Base-by-base conservation (phyloP, 2,329 filamentous ascomycete species). In the Trichophyton schoenleinii region DNA sequence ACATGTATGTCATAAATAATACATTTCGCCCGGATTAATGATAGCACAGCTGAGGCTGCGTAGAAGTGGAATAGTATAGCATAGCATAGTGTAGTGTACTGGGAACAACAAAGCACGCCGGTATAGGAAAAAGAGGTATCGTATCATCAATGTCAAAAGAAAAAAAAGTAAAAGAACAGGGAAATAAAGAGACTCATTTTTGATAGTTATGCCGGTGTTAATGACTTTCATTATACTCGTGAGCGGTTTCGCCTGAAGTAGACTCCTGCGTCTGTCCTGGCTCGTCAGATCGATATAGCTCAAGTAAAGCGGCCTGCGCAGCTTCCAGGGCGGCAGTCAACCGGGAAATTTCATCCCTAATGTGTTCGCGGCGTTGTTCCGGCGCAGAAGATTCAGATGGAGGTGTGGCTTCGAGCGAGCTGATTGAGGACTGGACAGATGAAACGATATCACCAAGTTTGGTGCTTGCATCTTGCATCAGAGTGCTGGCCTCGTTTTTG, bases 371-470 rank as follows among this genome's bases (percentile, higher is more conserved):
- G n/a, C 15, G 52, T 18, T 55, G n/a, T n/a, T 58, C 41, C 2
- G 15, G 31, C 0, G 55, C 7, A 34, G 31, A 11, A 15, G 55
- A 42, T 42, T n/a, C 18, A 18, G 60, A 49, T 52, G 60, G 55
- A 3, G 31, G 11, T 6, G 44, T 13, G 25, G 42, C 44, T 31
- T 28, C 81, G 65, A 82, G 82, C 58, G 76, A 75, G 13, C 77
- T 81, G 61, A 85, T 80, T 1, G 80, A 82, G 25, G 74, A 74
- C 63, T 81, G 79, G 8, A 83, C 83, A 46, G 79, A 80, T 6
- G 75, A 73, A 6, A 79, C 81, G 4, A 82, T 80, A n/a, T 78
- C 77, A 1, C 78, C 74, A 61, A 86, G 77, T 52, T 76, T 79
- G 48, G 75, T 73, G 63, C 79, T 79, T 3, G 82, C 83, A 15